A percentile compares a stretch with the other conserved stretches of the same genome.
phyloP scores from a whole-genome alignment of 768 basidiomycete species.

The Agrocybe pediades region DNA sequence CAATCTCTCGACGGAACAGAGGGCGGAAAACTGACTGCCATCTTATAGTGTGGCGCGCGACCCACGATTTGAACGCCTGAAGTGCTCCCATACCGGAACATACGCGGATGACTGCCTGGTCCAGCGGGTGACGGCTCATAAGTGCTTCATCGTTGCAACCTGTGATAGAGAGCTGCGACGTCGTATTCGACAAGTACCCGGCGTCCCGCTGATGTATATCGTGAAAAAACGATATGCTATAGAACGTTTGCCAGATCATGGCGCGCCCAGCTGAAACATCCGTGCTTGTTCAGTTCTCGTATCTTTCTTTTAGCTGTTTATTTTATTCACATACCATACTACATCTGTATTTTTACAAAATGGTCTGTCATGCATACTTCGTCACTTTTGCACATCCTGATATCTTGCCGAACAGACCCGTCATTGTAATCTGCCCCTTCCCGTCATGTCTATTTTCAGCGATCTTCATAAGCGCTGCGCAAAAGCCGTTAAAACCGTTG shows the following conservation, averaged over 20 bases:
- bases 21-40: not conserved
- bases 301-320: not conserved
- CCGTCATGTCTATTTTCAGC: not conserved
- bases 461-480: not conserved
- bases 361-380: not conserved
- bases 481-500: not conserved
- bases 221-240: slow-evolving; percentile 91
- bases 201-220: slow-evolving; percentile 97
- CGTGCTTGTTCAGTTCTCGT: slow-evolving; percentile 1
- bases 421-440: not conserved
- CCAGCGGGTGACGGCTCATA: slow-evolving; percentile 91
- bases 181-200: slow-evolving; percentile 89
- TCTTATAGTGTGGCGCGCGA: slow-evolving; percentile 88
- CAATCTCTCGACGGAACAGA: not conserved
- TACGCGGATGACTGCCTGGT: slow-evolving; percentile 99
- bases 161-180: slow-evolving; percentile 94
- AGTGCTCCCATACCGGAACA: slow-evolving; percentile 92
- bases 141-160: slow-evolving; percentile 97
- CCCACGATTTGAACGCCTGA: slow-evolving; percentile 92
- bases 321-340: no score
- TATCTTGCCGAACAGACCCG: no score
- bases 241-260: slow-evolving; percentile 93
- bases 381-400: no score
- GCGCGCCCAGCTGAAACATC: slow-evolving; percentile 59
- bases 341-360: not conserved